Percentiles rank a stretch among this genome's conserved stretches.
phyloP scores from a whole-genome alignment of 345 rosid genomes.

The Salix caprea region DNA sequence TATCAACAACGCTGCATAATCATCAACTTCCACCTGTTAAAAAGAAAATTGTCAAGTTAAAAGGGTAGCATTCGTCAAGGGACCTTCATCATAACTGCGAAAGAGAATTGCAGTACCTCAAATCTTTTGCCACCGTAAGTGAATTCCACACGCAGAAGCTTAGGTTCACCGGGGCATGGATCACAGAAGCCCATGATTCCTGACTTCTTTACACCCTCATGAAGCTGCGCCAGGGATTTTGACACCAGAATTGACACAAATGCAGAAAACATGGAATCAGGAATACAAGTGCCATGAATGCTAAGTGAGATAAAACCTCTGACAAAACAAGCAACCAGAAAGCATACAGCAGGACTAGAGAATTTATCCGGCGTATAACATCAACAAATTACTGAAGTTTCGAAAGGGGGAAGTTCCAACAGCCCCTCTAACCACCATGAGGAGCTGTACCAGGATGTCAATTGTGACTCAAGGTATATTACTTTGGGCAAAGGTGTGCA shows the following conservation, averaged over 20 bases:
- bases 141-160: slow-evolving; percentile 65
- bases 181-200: slow-evolving; percentile 98
- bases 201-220: slow-evolving; percentile 82
- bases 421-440: background rate
- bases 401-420: no score
- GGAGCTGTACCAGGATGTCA: background rate
- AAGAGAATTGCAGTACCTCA: slow-evolving; percentile 32
- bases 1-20: slow-evolving; percentile 59
- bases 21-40: slow-evolving; percentile 59
- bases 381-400: no score
- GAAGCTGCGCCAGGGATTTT: slow-evolving; percentile 50
- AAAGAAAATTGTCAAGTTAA: background rate
- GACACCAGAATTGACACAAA: background rate
- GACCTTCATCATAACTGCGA: background rate
- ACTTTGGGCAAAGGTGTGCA: background rate
- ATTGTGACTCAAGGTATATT: no score
- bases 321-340: background rate
- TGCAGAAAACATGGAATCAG: background rate
- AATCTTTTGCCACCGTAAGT: slow-evolving; percentile 46
- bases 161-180: slow-evolving; percentile 86
- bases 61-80: background rate
- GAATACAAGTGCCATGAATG: background rate
- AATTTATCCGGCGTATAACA: background rate
- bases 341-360: background rate
- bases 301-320: background rate